Evolutionary conservation across 441 rosid species (phyloP).

Genomic region (Biscutella laevigata): DNA sequence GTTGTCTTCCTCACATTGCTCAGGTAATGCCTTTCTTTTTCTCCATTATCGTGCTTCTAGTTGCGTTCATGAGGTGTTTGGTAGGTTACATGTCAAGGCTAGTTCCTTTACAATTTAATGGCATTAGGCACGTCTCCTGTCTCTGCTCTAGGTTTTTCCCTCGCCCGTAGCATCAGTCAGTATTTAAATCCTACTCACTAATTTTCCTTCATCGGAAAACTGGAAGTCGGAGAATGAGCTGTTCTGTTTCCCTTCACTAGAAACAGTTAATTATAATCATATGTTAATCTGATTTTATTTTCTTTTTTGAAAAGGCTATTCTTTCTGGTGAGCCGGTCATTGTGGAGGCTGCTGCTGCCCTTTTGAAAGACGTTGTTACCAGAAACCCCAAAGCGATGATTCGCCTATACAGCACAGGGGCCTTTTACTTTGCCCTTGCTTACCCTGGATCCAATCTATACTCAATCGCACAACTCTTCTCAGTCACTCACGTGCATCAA

Average conservation of each 20-base stretch:
- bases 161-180: background rate
- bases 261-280: background rate
- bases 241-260: background rate
- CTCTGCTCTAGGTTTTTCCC: background rate
- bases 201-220: background rate
- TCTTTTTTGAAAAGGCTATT: constrained; percentile 48
- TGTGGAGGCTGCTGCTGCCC: constrained; percentile 91
- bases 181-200: constrained; percentile 5
- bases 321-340: constrained; percentile 97
- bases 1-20: constrained; percentile 98
- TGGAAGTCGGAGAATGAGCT: background rate
- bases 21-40: constrained; percentile 47
- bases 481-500: constrained; percentile 95
- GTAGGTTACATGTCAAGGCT: background rate
- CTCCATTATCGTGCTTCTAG: constrained; percentile 7
- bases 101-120: background rate
- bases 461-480: constrained; percentile 89
- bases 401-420: constrained; percentile 95
- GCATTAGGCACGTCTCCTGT: background rate
- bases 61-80: constrained; percentile 7
- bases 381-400: constrained; percentile 99
- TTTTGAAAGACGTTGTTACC: constrained; percentile 91
- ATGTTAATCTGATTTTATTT: constrained; percentile 6
- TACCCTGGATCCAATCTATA: constrained; percentile 97
- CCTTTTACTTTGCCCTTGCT: constrained; percentile 93